phyloP scores from a whole-genome alignment of 163 green algal species.

The Scenedesmus sp. region DNA sequence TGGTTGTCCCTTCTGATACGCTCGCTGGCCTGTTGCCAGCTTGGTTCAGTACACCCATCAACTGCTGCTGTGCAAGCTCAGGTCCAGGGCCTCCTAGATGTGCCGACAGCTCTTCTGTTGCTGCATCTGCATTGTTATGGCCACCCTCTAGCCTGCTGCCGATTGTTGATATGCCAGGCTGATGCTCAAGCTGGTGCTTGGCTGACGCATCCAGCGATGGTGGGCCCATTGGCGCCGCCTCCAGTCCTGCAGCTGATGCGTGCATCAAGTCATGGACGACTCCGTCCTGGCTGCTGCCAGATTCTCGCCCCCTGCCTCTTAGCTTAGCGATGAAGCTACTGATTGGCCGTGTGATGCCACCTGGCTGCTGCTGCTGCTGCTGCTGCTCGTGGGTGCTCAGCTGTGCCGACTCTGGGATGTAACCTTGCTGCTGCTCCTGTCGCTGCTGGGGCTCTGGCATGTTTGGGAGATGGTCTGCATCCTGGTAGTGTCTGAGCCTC shows the following conservation, averaged over 20 bases:
- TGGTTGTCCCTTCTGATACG: background rate
- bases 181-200: background rate
- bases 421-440: conserved; percentile 26
- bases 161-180: background rate
- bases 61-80: background rate
- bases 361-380: conserved; percentile 13
- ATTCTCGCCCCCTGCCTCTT: background rate
- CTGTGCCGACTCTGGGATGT: background rate
- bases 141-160: background rate
- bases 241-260: background rate
- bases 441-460: background rate
- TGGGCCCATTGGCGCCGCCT: background rate
- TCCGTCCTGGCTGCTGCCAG: background rate
- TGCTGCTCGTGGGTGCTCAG: background rate
- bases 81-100: background rate
- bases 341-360: background rate
- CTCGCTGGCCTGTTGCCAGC: background rate
- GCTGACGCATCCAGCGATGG: background rate
- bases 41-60: background rate
- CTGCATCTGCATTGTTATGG: background rate
- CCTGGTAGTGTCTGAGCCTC: background rate
- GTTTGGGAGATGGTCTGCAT: background rate
- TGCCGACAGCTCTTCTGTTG: background rate
- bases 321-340: background rate
- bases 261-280: background rate